Evolutionary conservation across 768 basidiomycete genomes (phyloP).

Genomic region (Cantharellus anzutake): DNA sequence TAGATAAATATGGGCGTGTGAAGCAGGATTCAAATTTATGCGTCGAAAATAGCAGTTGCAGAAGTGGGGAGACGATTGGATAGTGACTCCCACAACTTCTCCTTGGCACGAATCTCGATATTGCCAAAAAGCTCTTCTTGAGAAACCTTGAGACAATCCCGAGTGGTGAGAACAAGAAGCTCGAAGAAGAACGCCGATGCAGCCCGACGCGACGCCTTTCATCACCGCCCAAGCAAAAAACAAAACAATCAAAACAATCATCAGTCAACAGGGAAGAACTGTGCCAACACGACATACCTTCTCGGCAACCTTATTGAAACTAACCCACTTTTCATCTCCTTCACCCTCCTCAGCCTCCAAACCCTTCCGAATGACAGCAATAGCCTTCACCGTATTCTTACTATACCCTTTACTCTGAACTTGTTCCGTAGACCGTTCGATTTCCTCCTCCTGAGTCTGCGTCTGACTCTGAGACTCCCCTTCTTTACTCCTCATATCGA

Average conservation of each 20-base stretch:
- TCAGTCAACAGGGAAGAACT: constrained; percentile 1
- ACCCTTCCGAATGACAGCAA: constrained; percentile 54
- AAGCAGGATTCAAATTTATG: too few relatives aligned
- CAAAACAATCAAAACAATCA: background rate
- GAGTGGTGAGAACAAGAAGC: constrained; percentile 79
- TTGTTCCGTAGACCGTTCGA: constrained; percentile 4
- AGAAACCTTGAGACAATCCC: constrained; percentile 69
- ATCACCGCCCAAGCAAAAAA: background rate
- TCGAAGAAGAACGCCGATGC: constrained; percentile 98
- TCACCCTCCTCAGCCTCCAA: constrained; percentile 28
- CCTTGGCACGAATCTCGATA: constrained; percentile 65
- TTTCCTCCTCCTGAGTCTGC: constrained; percentile 10
- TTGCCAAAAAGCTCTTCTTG: constrained; percentile 67
- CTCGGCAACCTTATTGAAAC: constrained; percentile 60
- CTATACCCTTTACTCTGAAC: constrained; percentile 30
- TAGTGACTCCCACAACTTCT: constrained; percentile 53
- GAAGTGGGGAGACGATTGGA: background rate
- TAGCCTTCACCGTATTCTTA: constrained; percentile 74
- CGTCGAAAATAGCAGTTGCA: background rate
- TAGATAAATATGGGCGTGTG: too few relatives aligned
- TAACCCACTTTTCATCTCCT: constrained; percentile 40
- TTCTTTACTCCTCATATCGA: constrained; percentile 38
- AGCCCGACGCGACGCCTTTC: constrained; percentile 71
- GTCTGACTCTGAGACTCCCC: constrained; percentile 4
- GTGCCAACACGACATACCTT: constrained; percentile 30